Evolutionary conservation across 2,329 filamentous ascomycete species (phyloP), one percentile per base, ranked within the genome.

Genomic region (Diplodia sapinea): DNA sequence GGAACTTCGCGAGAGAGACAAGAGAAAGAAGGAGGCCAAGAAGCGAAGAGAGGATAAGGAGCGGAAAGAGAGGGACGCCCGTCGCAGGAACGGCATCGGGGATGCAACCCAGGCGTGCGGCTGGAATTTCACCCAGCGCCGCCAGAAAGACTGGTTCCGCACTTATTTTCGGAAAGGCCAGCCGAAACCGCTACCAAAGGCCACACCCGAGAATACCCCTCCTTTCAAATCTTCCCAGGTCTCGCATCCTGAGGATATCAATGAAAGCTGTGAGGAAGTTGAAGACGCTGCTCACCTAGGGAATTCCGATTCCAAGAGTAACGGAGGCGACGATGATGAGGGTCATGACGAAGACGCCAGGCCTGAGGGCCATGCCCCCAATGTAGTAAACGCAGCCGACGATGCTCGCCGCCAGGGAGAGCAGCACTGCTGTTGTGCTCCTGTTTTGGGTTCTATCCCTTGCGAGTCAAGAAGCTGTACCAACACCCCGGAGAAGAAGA

Each of bases 51-150:
- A 74, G 43, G 74, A 76, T 65, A 73, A 69, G 57, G 76, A 79
- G 64, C 69, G 64, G 40, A 77, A 76, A 50, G 77, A 79, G 38
- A 70, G 68, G 12, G 69, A 74, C 13, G 71, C 70, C 3, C 71
- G 77, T 47, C 70, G 72, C 36, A 72, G 73, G 49, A 67, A 73
- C 23, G 78, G 78, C 1, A 69, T 79, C 2, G 75, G 79, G 3
- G 57, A 78, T 23, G 79, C 79, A 8, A 80, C 78, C 6, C 79
- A 80, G 68, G 55, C 79, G 33, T 72, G 75, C 61, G 78, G 79
- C n/a, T 80, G 74, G 57, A 78, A 72, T 57, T 76, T 75, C 38
- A 78, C 75, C 0, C 79, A 80, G 69, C 75, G 73, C 49, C 70
- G 73, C 66, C 63, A 79, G 69, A 80, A 80, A 70, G 74, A 66